Percentiles rank a stretch among this genome's conserved stretches.
Evolutionary conservation across 2,329 filamentous ascomycete species (phyloP).

Genomic region (Ophiostoma novo-ulmi): DNA sequence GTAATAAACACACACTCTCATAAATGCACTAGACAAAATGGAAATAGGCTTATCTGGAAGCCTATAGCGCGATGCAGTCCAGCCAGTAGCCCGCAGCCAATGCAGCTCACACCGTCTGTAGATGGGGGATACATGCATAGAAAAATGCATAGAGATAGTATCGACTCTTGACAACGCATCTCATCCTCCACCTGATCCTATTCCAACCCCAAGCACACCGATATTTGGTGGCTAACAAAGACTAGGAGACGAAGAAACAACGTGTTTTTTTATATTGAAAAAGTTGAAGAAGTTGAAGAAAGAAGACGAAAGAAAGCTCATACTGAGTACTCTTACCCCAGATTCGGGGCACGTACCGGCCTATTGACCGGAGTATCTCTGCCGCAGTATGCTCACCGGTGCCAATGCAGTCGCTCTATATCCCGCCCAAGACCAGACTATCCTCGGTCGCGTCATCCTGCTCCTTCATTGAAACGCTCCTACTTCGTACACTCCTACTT

Average conservation of each 20-base stretch:
- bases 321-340: not conserved
- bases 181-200: slow-evolving; percentile 9
- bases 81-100: not conserved
- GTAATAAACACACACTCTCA: not conserved
- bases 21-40: not conserved
- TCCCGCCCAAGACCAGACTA: not conserved
- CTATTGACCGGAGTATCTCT: slow-evolving; percentile 11
- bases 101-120: not conserved
- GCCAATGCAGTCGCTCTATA: not conserved
- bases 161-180: slow-evolving; percentile 6
- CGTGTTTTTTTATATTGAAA: not conserved
- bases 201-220: slow-evolving; percentile 9
- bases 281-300: not conserved
- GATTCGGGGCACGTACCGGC: slow-evolving; percentile 6
- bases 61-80: slow-evolving; percentile 7
- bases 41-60: not conserved
- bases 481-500: not conserved
- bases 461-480: not conserved
- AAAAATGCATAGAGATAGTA: not conserved
- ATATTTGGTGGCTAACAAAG: not conserved
- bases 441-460: not conserved
- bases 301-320: not conserved
- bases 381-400: not conserved
- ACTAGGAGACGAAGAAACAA: not conserved
- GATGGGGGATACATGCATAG: not conserved